A percentile compares a stretch with the other conserved stretches of the same genome.
Conservation (phyloP, 176 grass and related monocot genomes). For the Rhynchospora tenuis region DNA sequence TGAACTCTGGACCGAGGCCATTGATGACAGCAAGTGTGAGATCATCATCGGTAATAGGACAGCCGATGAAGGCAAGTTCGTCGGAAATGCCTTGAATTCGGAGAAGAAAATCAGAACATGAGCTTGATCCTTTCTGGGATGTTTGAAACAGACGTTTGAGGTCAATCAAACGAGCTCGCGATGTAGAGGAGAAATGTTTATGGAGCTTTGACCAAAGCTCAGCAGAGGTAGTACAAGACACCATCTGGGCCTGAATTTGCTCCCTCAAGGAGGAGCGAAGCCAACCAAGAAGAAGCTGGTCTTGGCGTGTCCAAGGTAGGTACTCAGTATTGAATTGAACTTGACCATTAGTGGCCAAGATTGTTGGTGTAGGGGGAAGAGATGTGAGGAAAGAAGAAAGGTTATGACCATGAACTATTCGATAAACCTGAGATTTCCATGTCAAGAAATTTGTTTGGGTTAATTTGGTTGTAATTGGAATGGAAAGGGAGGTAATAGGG, state of each 20-base stretch:
- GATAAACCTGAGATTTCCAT: background rate
- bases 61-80: background rate
- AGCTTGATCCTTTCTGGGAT: background rate
- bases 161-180: background rate
- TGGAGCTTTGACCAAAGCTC: background rate
- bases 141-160: background rate
- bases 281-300: background rate
- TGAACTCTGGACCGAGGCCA: background rate
- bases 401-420: background rate
- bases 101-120: background rate
- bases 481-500: too few species aligned
- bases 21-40: background rate
- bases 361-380: background rate
- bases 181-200: background rate
- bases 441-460: background rate
- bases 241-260: background rate
- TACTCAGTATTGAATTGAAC: too few species aligned
- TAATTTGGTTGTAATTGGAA: background rate
- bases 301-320: background rate
- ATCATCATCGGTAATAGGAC: background rate
- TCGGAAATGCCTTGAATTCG: background rate
- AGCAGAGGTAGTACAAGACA: background rate
- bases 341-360: background rate
- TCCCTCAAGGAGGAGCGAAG: background rate
- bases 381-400: background rate